Evolutionary conservation across 805 yeast genomes (phyloP), one percentile per base, ranked within the genome.

Genomic region (Dipodascus geniculatus): DNA sequence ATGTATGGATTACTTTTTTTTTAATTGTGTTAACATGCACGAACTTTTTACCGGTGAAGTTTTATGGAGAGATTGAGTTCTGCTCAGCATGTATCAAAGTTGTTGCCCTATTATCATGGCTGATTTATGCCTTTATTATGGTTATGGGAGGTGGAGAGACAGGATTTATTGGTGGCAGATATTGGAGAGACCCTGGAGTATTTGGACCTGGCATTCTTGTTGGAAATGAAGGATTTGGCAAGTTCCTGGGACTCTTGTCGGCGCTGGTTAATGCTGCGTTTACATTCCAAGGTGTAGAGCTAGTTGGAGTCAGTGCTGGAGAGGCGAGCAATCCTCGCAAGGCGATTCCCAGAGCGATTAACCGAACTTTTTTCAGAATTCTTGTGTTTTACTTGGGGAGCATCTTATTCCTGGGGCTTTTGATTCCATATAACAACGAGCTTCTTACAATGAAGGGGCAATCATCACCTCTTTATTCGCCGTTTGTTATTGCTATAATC

Each of bases 31-130:
- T 80, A 1, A 63, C 79, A 22, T 61, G 63, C 4, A 61, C 65
- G 51, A 78, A 79, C 61, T 68, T 76, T 44, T 70, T 78, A 55
- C 78, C 77, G 51, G 83, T 78, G n/a, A 68, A 67, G 56, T 76
- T 77, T 23, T 68, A 80, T 54, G 77, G 83, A 53, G 76, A 81
- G 53, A 71, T 79, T n/a, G 87, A 81, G 61, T 85, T 80, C 65
- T 84, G 83, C 83, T 75, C 81, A 59, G 80, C 85, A 0, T 61
- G 76, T 17, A 71, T 85, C 66, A 85, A 85, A 65, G 79, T 85
- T 33, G 57, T 83, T 51, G 76, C 85, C 35, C 76, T 85, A 61
- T 63, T 80, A 22, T 87, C 88, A 20, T 82, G 80, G 63, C 69
- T 80, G 53, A 78, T 81, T 56, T 63, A 80, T 51, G 75, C 82